Base-by-base conservation (phyloP, 2,329 filamentous ascomycete species). In the Alternaria infectoria region DNA sequence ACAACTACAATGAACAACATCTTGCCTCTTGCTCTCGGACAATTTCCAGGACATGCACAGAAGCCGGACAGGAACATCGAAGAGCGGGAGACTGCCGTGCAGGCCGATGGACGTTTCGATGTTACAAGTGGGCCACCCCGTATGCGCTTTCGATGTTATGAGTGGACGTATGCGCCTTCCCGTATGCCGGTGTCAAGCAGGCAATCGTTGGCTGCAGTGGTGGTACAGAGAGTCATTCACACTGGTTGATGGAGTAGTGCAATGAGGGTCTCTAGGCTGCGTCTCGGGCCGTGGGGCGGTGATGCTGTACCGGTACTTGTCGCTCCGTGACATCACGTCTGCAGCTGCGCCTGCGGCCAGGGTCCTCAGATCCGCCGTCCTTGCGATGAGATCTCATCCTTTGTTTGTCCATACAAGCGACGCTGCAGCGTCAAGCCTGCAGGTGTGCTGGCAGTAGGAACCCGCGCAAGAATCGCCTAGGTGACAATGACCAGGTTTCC, bases 381-480 rank as follows among this genome's bases (percentile, higher is more conserved):
- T 58, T 46, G 49, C 64, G 54, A 64, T 65, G 59, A 65, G 45
- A 64, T 63, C 25, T 64, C 52, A 62, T 57, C 28, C 51, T 69
- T 75, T 79, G 78, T 75, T 78, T 73, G 69, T 60, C 65, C 47
- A n/a, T 45, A 65, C 57, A 57, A 66, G 67, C 60, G 60, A 64
- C 44, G 59, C 64, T 59, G 69, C 71, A 74, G 60, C 65, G 64
- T 71, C 69, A 71, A 66, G 68, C 63, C 65, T 72, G 70, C 71
- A 71, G 68, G 67, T 71, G 72, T 62, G 74, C 69, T 78, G 74
- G 74, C 77, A 75, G 71, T 70, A 69, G 74, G 72, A 69, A 70
- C 65, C 71, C 72, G 74, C 52, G 56, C 61, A 52, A 23, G 28
- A 58, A 61, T 51, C 50, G 49, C 52, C 55, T 50, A 62, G 60